Evolutionary conservation across 805 yeast species (phyloP), one percentile per base, ranked within the genome.

Genomic region (Deakozyma indianensis): DNA sequence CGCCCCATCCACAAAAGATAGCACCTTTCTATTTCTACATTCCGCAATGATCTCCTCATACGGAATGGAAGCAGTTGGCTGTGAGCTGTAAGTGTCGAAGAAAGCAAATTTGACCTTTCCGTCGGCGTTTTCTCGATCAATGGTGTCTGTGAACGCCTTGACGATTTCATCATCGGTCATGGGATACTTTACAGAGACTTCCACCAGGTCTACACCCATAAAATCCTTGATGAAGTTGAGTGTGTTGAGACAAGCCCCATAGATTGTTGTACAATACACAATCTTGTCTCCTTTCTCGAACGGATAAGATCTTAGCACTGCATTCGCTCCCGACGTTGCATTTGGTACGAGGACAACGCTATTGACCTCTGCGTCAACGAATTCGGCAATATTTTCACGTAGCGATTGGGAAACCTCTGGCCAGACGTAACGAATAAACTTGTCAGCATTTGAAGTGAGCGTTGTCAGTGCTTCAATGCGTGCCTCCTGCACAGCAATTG

Each of bases 1-100:
- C 3, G 88, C 90, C 14, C 82, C 90, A 57, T 82, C 90, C 22
- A 82, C 69, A 40, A 78, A 59, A 2, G 83, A 74, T 41, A 77
- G 49, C 3, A 74, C 73, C 14, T 61, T 58, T 42, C 73, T 59
- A 43, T 70, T 58, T 14, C 61, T 57, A 50, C 85, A 75, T 38
- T 74, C 53, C 4, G 56, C 49, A 2, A 68, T 64, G 41, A 81
- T 51, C 44, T 64, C 55, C 48, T 69, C 68, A 57, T 68, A 80
- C 1, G 92, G 90, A 23, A 80, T 51, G 21, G 59, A 53, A 3
- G 71, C 71, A 5, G 80, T 80, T 1, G 92, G 90, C 74, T 72
- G 69, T 1, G 86, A 79, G 21, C 74, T 60, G 24, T 80, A 71
- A 21, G 77, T 77, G 20, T 70, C 85, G 2, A 65, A 67, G 45